Evolutionary conservation across 331 rosid genomes (phyloP).

Genomic region (Spiraea crenata): DNA sequence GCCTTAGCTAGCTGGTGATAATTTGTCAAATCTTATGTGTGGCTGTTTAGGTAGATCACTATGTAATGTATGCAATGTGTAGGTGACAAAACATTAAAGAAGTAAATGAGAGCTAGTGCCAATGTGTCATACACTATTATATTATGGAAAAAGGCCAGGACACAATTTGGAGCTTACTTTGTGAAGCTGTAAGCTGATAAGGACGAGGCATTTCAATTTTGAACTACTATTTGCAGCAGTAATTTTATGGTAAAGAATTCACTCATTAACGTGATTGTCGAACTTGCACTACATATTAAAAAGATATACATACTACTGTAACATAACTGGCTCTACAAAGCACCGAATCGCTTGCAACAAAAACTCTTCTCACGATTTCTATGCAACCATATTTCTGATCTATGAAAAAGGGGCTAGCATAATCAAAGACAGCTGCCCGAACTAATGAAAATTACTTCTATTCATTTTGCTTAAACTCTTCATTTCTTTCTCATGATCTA

Average conservation of each 20-base stretch:
- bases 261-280: neutral
- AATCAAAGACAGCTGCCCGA: slow-evolving; percentile 37
- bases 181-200: neutral
- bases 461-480: slow-evolving; percentile 18
- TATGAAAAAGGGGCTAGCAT: slow-evolving; percentile 39
- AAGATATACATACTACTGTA: slow-evolving; percentile 23
- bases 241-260: slow-evolving; percentile 6
- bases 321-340: slow-evolving; percentile 12
- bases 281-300: slow-evolving; percentile 12
- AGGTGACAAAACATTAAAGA: no score
- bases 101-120: no score
- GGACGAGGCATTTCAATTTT: neutral
- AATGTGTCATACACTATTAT: no score
- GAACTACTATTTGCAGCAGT: no score
- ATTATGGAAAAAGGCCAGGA: no score
- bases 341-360: slow-evolving; percentile 24
- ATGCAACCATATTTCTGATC: slow-evolving; percentile 9
- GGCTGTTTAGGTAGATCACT: no score
- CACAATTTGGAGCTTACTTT: neutral
- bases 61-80: no score
- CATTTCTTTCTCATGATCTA: slow-evolving; percentile 28
- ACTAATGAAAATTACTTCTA: slow-evolving; percentile 26
- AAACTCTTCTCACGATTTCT: slow-evolving; percentile 24
- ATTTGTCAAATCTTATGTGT: no score
- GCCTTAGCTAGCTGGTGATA: no score